Conservation (phyloP, 192 early-diverging fungal species). For the Geranomyces variabilis region DNA sequence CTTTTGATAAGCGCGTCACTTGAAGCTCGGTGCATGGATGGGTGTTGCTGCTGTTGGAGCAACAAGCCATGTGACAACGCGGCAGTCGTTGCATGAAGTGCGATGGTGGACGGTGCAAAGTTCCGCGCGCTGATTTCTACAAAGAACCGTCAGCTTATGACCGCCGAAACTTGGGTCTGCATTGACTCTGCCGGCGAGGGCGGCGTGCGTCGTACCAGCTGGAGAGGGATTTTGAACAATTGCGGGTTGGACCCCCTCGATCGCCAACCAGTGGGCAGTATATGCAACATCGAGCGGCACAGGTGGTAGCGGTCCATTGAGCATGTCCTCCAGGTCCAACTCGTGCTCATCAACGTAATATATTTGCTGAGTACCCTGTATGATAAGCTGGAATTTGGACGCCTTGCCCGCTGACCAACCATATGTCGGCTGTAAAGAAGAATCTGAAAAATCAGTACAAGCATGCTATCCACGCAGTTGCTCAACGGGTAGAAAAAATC, state of each 20-base stretch:
- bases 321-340: slow-evolving; percentile 85
- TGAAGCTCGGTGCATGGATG: not conserved
- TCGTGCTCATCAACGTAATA: slow-evolving; percentile 95
- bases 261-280: slow-evolving; percentile 76
- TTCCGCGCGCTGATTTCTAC: not conserved
- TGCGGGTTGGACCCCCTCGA: slow-evolving; percentile 98
- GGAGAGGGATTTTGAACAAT: slow-evolving; percentile 95
- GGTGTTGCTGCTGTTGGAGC: not conserved
- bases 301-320: slow-evolving; percentile 84
- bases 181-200: too few relatives aligned
- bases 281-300: slow-evolving; percentile 88
- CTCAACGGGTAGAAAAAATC: too few relatives aligned
- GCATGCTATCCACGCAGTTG: not conserved
- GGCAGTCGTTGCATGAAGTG: too few relatives aligned
- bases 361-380: slow-evolving; percentile 57
- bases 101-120: not conserved
- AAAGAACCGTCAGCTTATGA: too few relatives aligned
- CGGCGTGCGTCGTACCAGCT: slow-evolving; percentile 39
- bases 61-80: too few relatives aligned
- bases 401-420: slow-evolving; percentile 76
- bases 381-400: slow-evolving; percentile 66
- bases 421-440: slow-evolving; percentile 76
- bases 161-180: not conserved
- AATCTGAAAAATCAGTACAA: too few relatives aligned
- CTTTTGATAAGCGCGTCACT: slow-evolving; percentile 75